Percentiles rank a stretch among this genome's conserved stretches.
phyloP scores from a whole-genome alignment of 75 land plant species.

The Pseudotsuga menziesii region DNA sequence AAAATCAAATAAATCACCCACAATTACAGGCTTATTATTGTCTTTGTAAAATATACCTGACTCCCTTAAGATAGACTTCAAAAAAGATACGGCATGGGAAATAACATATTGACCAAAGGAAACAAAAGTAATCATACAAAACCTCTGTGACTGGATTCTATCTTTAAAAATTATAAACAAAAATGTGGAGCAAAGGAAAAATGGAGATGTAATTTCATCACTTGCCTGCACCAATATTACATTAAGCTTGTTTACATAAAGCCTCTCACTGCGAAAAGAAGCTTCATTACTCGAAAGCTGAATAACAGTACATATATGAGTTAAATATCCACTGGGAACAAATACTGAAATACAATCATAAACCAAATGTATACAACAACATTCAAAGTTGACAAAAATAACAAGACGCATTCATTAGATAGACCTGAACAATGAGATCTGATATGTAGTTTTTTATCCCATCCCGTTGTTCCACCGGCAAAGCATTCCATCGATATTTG shows the following conservation, averaged over 20 bases:
- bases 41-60: too few species aligned
- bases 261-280: slow-evolving; percentile 75
- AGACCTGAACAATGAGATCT: slow-evolving; percentile 96
- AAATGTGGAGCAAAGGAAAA: neutral
- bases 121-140: neutral
- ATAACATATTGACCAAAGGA: too few species aligned
- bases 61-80: too few species aligned
- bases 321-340: neutral
- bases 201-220: neutral
- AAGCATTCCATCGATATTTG: slow-evolving; percentile 97
- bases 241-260: slow-evolving; percentile 97
- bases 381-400: neutral
- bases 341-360: neutral
- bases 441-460: slow-evolving; percentile 98
- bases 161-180: neutral
- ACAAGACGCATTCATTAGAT: neutral
- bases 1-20: too few species aligned
- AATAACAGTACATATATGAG: neutral
- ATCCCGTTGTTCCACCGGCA: slow-evolving; percentile 94
- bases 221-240: slow-evolving; percentile 90
- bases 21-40: too few species aligned
- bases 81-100: too few species aligned
- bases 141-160: neutral
- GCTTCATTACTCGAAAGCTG: slow-evolving; percentile 93
- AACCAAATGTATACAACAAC: neutral